Evolutionary conservation across 306 rosid species (phyloP).

Genomic region (Rosa persica): DNA sequence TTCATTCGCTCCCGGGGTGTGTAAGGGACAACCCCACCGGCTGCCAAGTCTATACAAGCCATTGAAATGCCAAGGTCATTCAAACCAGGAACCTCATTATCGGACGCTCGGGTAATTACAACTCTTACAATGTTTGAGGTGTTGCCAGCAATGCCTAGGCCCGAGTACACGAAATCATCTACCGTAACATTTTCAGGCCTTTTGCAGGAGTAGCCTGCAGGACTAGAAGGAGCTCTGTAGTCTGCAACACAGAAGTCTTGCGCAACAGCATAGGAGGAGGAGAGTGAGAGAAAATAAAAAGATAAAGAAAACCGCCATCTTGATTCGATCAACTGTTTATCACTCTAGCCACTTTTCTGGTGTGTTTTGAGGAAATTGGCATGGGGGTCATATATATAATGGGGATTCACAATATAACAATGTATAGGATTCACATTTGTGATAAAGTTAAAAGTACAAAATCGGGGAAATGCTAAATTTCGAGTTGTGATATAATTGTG

Average conservation of each 20-base stretch:
- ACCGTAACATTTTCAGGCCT: conserved; percentile 37
- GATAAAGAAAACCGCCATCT: conserved; percentile 37
- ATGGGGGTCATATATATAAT: too few relatives aligned
- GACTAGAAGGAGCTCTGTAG: conserved; percentile 37
- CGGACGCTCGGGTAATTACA: conserved; percentile 33
- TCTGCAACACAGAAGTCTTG: conserved; percentile 76
- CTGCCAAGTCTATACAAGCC: conserved; percentile 53
- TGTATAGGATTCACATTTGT: too few relatives aligned
- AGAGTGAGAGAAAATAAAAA: conserved; percentile 28
- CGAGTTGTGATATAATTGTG: too few relatives aligned
- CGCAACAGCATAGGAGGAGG: conserved; percentile 47
- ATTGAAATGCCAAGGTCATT: conserved; percentile 69
- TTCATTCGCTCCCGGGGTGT: conserved; percentile 59
- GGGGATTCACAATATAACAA: too few relatives aligned
- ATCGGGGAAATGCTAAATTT: too few relatives aligned
- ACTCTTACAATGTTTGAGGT: conserved; percentile 59
- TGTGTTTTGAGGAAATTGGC: too few relatives aligned
- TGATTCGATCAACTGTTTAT: not conserved
- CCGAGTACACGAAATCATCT: too few relatives aligned
- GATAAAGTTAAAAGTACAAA: too few relatives aligned
- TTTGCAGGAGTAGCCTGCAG: conserved; percentile 70
- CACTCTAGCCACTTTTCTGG: too few relatives aligned
- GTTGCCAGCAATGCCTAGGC: conserved; percentile 48
- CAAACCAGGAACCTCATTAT: conserved; percentile 27
- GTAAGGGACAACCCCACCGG: conserved; percentile 54